phyloP scores from a whole-genome alignment of 768 basidiomycete genomes.

The Rhizopogon vulgaris region DNA sequence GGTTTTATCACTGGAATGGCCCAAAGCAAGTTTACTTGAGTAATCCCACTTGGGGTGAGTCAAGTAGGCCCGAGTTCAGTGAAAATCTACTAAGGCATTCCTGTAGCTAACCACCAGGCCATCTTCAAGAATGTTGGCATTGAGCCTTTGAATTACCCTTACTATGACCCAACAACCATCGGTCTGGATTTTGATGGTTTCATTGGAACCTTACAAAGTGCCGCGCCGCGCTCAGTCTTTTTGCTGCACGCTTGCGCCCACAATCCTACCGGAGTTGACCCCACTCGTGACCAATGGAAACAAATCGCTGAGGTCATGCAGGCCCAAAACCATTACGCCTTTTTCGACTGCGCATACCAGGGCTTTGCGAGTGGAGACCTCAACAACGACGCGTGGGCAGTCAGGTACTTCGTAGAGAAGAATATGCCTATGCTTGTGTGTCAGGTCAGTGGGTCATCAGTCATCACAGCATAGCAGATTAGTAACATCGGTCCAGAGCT shows the following conservation, averaged over 20 bases:
- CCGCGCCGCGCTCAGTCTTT: constrained; percentile 76
- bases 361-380: constrained; percentile 96
- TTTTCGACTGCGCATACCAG: constrained; percentile 96
- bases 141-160: constrained; percentile 82
- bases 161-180: constrained; percentile 88
- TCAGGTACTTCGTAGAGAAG: constrained; percentile 76
- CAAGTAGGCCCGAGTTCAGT: not conserved
- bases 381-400: constrained; percentile 88
- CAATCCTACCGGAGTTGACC: constrained; percentile 96
- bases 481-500: constrained; percentile 53
- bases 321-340: constrained; percentile 73
- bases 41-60: constrained; percentile 85
- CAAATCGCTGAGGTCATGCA: constrained; percentile 67
- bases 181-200: constrained; percentile 78
- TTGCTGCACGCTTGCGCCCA: constrained; percentile 93
- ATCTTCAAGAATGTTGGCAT: constrained; percentile 91
- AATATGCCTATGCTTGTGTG: constrained; percentile 79
- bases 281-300: constrained; percentile 82
- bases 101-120: constrained; percentile 77
- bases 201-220: constrained; percentile 49
- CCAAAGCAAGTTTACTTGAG: constrained; percentile 75
- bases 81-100: not conserved
- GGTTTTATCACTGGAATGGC: constrained; percentile 69
- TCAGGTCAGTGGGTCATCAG: constrained; percentile 50
- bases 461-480: not conserved